Conservation (phyloP, 306 rosid genomes). For the Lupinus albus region DNA sequence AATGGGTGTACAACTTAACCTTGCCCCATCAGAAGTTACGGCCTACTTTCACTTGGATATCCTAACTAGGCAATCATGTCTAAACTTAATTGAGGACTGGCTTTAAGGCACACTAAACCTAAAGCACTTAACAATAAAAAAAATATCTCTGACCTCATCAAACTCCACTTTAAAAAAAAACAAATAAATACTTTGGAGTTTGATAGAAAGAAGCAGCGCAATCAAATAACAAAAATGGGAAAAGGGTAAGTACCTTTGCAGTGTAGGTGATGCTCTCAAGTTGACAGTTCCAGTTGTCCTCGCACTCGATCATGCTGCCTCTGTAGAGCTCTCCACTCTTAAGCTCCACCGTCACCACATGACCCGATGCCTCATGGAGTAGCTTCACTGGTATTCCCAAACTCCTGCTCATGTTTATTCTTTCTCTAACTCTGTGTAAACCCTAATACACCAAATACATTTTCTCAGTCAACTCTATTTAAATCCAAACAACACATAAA, state of each 20-base stretch:
- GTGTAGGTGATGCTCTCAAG: constrained; percentile 98
- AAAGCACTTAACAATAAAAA: not conserved
- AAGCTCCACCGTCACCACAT: constrained; percentile 92
- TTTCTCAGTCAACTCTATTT: no score
- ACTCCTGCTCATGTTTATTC: constrained; percentile 79
- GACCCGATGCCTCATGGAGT: constrained; percentile 97
- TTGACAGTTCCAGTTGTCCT: constrained; percentile 99
- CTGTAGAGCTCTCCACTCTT: constrained; percentile 98
- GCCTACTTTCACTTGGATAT: constrained; percentile 1
- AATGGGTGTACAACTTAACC: not conserved
- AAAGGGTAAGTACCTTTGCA: constrained; percentile 61
- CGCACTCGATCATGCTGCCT: constrained; percentile 97
- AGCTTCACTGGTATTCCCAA: constrained; percentile 99
- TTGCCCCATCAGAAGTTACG: not conserved
- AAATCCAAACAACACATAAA: no score
- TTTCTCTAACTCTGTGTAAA: constrained; percentile 24
- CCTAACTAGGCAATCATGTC: not conserved
- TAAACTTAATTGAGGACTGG: not conserved
- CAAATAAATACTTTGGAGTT: no score
- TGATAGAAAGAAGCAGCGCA: no score
- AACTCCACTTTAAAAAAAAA: no score
- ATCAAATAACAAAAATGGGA: not conserved
- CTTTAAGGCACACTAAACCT: not conserved
- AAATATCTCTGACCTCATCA: not conserved
- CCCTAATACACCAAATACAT: constrained; percentile 42